These are phyloP conservation scores for Fomitopsis pinicola DNA, from an alignment of 1,284 basidiomycete species.

Conservation along the genomic window DNA sequence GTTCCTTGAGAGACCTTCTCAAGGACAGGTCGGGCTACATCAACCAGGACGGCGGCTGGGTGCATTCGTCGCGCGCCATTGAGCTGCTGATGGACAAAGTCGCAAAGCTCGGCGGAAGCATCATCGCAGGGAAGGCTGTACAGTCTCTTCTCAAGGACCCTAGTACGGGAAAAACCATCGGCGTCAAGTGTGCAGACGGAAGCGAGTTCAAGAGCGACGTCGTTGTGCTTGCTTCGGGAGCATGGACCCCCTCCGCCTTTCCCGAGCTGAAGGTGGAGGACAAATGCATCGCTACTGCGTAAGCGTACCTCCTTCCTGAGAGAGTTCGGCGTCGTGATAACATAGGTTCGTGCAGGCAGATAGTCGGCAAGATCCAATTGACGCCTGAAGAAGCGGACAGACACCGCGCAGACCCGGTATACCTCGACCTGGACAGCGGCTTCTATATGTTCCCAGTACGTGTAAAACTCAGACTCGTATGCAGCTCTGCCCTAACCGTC, in stretches of 20 bases:
- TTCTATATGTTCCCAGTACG: conserved; percentile 79
- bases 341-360: conserved; percentile 52
- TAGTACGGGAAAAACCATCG: conserved; percentile 41
- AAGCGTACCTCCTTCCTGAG: conserved; percentile 13
- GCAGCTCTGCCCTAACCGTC: background rate
- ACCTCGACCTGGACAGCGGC: conserved; percentile 64
- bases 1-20: conserved; percentile 30
- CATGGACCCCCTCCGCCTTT: conserved; percentile 83
- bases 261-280: conserved; percentile 48
- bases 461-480: conserved; percentile 4
- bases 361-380: conserved; percentile 72
- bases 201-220: conserved; percentile 48
- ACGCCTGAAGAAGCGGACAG: conserved; percentile 58
- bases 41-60: conserved; percentile 85
- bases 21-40: conserved; percentile 50
- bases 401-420: conserved; percentile 67
- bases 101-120: conserved; percentile 50
- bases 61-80: conserved; percentile 69
- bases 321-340: too few relatives aligned
- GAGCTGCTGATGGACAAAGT: conserved; percentile 56
- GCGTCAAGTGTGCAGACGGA: conserved; percentile 65
- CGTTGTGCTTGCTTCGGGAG: conserved; percentile 68
- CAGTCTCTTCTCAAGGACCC: conserved; percentile 37
- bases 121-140: conserved; percentile 58
- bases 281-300: conserved; percentile 69